Evolutionary conservation across 139 green algal species (phyloP).

Genomic region (Chlamydomonas sphaeroides): DNA sequence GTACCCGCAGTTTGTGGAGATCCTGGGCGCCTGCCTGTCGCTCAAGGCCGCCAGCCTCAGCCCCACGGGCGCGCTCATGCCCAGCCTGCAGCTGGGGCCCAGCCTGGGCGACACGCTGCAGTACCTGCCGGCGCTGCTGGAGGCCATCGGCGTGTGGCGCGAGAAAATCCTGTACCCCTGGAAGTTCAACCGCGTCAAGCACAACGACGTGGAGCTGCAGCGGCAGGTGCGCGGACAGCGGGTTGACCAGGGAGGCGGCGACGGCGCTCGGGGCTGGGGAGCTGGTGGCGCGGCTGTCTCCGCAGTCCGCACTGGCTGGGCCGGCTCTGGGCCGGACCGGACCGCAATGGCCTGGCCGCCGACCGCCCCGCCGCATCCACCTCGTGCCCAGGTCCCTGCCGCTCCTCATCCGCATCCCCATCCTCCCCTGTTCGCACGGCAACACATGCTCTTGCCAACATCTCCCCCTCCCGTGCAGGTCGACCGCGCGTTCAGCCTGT

Average conservation of each 20-base stretch:
- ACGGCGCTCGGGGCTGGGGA: neutral
- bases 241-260: no score
- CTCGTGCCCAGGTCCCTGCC: no score
- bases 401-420: no score
- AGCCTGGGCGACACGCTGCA: constrained; percentile 26
- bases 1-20: constrained; percentile 68
- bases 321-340: neutral
- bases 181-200: constrained; percentile 44
- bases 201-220: constrained; percentile 49
- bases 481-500: constrained; percentile 50
- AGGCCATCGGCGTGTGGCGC: constrained; percentile 41
- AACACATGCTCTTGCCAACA: neutral
- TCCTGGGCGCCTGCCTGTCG: constrained; percentile 48
- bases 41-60: constrained; percentile 47
- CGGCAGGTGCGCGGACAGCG: neutral
- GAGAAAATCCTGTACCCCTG: constrained; percentile 50
- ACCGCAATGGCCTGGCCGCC: neutral
- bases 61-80: constrained; percentile 21
- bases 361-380: neutral
- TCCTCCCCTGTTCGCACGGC: no score
- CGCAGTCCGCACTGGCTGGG: no score
- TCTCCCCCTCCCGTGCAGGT: neutral
- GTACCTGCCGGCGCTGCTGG: constrained; percentile 23
- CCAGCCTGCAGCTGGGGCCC: constrained; percentile 9
- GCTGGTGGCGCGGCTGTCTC: no score